Percentiles rank a stretch among this genome's conserved stretches.
These are phyloP conservation scores for Camelina laxa DNA, from an alignment of 345 rosid species.

Conservation along the genomic window DNA sequence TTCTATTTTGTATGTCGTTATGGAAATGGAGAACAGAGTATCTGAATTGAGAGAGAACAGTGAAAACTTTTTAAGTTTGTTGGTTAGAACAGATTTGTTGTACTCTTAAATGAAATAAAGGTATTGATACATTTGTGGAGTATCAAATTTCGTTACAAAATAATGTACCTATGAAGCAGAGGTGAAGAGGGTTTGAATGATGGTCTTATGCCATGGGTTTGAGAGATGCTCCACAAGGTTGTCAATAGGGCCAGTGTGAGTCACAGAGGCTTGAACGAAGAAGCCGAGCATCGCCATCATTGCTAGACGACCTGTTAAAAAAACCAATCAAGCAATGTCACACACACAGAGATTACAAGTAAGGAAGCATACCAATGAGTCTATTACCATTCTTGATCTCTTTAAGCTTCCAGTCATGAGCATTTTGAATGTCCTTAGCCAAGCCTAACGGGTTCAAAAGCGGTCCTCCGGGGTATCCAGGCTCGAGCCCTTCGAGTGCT, in stretches of 20 bases:
- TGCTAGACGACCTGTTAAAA: slow-evolving; percentile 74
- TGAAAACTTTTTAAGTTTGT: neutral
- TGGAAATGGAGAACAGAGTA: neutral
- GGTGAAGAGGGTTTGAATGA: slow-evolving; percentile 71
- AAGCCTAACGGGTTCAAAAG: slow-evolving; percentile 87
- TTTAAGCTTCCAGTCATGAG: slow-evolving; percentile 81
- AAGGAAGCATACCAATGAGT: neutral
- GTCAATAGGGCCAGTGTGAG: slow-evolving; percentile 89
- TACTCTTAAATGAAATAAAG: slow-evolving; percentile 33
- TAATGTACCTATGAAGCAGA: slow-evolving; percentile 39
- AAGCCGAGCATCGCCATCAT: slow-evolving; percentile 93
- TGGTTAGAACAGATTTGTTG: slow-evolving; percentile 36
- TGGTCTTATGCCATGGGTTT: slow-evolving; percentile 90
- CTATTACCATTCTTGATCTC: slow-evolving; percentile 84
- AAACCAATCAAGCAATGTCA: slow-evolving; percentile 7
- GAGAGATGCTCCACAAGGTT: slow-evolving; percentile 89
- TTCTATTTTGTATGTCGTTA: slow-evolving; percentile 1
- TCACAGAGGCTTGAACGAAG: slow-evolving; percentile 85
- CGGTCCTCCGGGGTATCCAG: slow-evolving; percentile 98
- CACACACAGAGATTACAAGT: neutral
- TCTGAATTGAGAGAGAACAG: slow-evolving; percentile 1
- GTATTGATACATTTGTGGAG: slow-evolving; percentile 23
- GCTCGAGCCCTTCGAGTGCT: slow-evolving; percentile 80
- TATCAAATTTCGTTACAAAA: slow-evolving; percentile 1
- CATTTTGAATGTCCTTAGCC: slow-evolving; percentile 75